Evolutionary conservation across 192 early-diverging fungal genomes (phyloP).

Genomic region (Podila epicladia): DNA sequence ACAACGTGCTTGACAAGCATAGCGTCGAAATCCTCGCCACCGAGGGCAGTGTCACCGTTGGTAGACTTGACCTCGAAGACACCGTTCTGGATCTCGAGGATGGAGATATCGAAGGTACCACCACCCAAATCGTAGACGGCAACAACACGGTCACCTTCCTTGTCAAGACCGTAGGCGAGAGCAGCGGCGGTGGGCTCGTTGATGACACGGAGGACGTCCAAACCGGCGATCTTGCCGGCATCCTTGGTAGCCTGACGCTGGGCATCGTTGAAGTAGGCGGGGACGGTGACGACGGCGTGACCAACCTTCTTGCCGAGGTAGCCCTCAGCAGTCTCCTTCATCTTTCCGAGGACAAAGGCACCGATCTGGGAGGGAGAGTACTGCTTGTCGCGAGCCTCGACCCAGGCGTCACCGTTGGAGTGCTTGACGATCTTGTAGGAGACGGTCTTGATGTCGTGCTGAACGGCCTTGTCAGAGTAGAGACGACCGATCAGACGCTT

Average conservation of each 20-base stretch:
- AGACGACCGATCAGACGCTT: slow-evolving; percentile 96
- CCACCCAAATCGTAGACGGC: slow-evolving; percentile 96
- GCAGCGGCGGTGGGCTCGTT: slow-evolving; percentile 94
- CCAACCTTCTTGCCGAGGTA: slow-evolving; percentile 82
- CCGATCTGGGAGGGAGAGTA: slow-evolving; percentile 96
- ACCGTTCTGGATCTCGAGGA: slow-evolving; percentile 95
- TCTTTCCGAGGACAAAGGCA: slow-evolving; percentile 92
- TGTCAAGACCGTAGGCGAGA: slow-evolving; percentile 86
- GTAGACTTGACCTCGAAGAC: slow-evolving; percentile 99
- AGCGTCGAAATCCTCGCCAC: slow-evolving; percentile 79
- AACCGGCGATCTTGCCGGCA: slow-evolving; percentile 87
- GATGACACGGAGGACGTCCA: slow-evolving; percentile 88
- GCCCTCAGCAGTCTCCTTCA: slow-evolving; percentile 94
- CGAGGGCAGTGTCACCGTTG: slow-evolving; percentile 91
- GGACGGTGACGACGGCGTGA: slow-evolving; percentile 94
- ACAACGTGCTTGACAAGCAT: slow-evolving; percentile 80
- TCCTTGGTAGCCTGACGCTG: slow-evolving; percentile 95
- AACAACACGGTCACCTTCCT: slow-evolving; percentile 80
- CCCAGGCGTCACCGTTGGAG: slow-evolving; percentile 95
- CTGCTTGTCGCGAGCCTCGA: slow-evolving; percentile 90
- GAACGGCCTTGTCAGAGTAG: slow-evolving; percentile 86
- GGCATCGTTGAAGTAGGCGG: slow-evolving; percentile 97
- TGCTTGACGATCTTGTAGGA: slow-evolving; percentile 95
- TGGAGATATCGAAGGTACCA: slow-evolving; percentile 96
- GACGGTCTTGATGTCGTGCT: slow-evolving; percentile 86